Evolutionary conservation across 805 yeast genomes (phyloP).

Genomic region (Kluyveromyces siamensis): DNA sequence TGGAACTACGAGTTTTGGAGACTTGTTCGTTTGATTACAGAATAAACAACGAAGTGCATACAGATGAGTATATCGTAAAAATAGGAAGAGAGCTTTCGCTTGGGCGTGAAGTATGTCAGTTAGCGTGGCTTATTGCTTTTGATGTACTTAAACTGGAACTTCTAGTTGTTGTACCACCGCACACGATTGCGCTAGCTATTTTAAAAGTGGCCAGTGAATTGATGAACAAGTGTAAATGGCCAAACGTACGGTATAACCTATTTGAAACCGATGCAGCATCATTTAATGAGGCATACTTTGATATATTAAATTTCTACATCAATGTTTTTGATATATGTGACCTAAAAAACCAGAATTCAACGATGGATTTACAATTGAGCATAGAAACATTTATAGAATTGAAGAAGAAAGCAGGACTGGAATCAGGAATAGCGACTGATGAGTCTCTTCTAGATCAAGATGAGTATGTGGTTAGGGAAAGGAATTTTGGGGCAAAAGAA

Average conservation of each 20-base stretch:
- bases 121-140: slow-evolving; percentile 69
- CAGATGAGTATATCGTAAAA: slow-evolving; percentile 60
- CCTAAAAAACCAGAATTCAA: slow-evolving; percentile 28
- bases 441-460: slow-evolving; percentile 33
- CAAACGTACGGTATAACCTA: slow-evolving; percentile 12
- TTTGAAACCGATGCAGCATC: slow-evolving; percentile 27
- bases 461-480: slow-evolving; percentile 33
- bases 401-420: slow-evolving; percentile 38
- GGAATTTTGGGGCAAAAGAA: slow-evolving; percentile 34
- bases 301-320: slow-evolving; percentile 51
- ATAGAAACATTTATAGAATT: slow-evolving; percentile 31
- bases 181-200: slow-evolving; percentile 62
- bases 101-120: slow-evolving; percentile 38
- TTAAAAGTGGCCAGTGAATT: slow-evolving; percentile 52
- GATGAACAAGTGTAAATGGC: slow-evolving; percentile 19
- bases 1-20: slow-evolving; percentile 70
- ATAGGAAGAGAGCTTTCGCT: slow-evolving; percentile 42
- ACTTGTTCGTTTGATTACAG: slow-evolving; percentile 75
- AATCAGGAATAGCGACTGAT: slow-evolving; percentile 22
- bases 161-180: slow-evolving; percentile 62
- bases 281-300: slow-evolving; percentile 42
- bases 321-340: slow-evolving; percentile 45
- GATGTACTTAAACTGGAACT: slow-evolving; percentile 67
- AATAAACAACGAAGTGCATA: slow-evolving; percentile 37
- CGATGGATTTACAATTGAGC: slow-evolving; percentile 21